Evolutionary conservation across 1,139 yeast species (phyloP), one percentile per base, ranked within the genome.

Genomic region (Geotrichum siamense): DNA sequence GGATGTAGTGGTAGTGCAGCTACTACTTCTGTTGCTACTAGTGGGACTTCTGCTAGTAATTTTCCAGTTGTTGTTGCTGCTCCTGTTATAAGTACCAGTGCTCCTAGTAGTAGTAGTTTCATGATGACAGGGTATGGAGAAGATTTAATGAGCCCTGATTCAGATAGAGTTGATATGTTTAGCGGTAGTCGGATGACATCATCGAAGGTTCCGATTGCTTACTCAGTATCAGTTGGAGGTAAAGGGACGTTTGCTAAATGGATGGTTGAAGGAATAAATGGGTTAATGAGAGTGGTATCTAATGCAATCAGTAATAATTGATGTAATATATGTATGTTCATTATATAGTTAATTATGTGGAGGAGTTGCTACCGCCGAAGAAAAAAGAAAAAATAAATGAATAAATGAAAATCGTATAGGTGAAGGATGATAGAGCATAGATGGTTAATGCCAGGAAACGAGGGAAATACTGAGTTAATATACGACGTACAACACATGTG

Each of bases 201-300:
- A 57, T 23, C 55, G 55, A 21, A 64, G 64, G 33, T 66, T 56
- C 33, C 61, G 70, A 35, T 56, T 2, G 49, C 52, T 16, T 70
- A 79, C 51, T 79, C 89, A 0, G 79, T 85, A 28, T 82, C 86
- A 0, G 76, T 82, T 48, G 80, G 78, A 15, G 62, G 62, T 35
- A 61, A 71, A 12, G 69, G 72, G 47, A 79, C 82, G 1, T 72
- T 71, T 45, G 95, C 96, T 1, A 73, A 70, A 33, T 82, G 76
- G 55, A 78, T 79, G 45, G 78, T 84, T 13, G 75, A 76, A 48
- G 96, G 96, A 50, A 75, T 82, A 54, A 86, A 85, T 57, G 91
- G 85, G 50, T 67, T 87, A 43, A 72, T 86, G 55, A 59, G 53
- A 19, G 53, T 54, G 5, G 37, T 56, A 15, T 34, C 51, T n/a